A percentile compares a stretch with the other conserved stretches of the same genome.
phyloP scores from a whole-genome alignment of 2,329 filamentous ascomycete species.

The Cytospora schulzeri region DNA sequence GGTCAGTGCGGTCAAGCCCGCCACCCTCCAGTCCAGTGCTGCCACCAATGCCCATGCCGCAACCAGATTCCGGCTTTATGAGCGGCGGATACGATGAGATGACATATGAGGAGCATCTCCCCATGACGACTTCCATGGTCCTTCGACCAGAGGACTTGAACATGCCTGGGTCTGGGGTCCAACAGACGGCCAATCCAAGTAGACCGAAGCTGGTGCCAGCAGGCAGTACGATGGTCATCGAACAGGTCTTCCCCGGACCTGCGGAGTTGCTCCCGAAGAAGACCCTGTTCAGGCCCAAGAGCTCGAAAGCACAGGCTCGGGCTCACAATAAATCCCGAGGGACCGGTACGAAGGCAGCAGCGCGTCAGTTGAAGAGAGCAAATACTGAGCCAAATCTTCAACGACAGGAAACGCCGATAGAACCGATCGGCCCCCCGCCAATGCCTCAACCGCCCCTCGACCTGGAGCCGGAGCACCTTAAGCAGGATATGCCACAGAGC shows the following conservation, averaged over 20 bases:
- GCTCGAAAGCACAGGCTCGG: conserved; percentile 15
- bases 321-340: conserved; percentile 21
- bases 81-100: conserved; percentile 74
- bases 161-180: conserved; percentile 14
- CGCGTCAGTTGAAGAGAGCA: conserved; percentile 28
- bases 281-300: conserved; percentile 44
- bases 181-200: conserved; percentile 7
- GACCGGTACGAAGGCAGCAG: conserved; percentile 24
- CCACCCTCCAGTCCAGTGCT: conserved; percentile 80
- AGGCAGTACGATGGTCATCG: conserved; percentile 34
- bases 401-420: conserved; percentile 23
- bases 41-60: conserved; percentile 61
- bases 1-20: conserved; percentile 61
- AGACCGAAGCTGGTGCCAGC: conserved; percentile 12
- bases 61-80: conserved; percentile 81
- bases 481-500: not conserved
- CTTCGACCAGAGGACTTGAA: conserved; percentile 23
- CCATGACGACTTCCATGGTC: conserved; percentile 43
- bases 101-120: conserved; percentile 61
- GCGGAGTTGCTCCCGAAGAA: conserved; percentile 46
- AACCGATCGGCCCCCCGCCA: conserved; percentile 12
- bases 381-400: conserved; percentile 29
- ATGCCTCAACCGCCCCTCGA: conserved; percentile 17
- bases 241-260: conserved; percentile 47
- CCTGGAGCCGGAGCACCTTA: not conserved